Evolutionary conservation across 139 green algal species (phyloP), one percentile per base, ranked within the genome.

Genomic region (Cymbomonas tetramitiformis): DNA sequence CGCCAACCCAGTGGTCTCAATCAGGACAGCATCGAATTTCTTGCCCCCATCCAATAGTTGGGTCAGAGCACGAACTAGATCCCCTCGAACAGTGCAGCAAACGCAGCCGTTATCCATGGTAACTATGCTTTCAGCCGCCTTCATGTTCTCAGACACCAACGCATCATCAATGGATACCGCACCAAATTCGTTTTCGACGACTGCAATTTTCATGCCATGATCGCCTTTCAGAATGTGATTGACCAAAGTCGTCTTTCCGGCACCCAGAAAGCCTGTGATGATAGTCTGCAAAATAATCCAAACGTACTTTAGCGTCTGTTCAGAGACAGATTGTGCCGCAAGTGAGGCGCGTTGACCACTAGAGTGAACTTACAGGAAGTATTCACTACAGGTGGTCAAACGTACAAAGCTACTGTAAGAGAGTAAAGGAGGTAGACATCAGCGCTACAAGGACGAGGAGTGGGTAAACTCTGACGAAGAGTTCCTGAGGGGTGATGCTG

Each of bases 1-100:
- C 2, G 86, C 86, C 38, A 95, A 71, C 19, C 86, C 86, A 0
- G 83, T 93, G 5, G 84, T 93, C 65, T 95, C 86, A 30, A 95
- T 86, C 38, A 95, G 67, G 46, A 95, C 82, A 24, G 71, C 69
- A 51, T 95, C 84, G 60, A 94, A 82, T 53, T 67, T 69, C 64
- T 76, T 71, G 30, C 73, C 75, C 10, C 8, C 9, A 69, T 83
- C 81, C 1, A 84, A 61, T 41, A 94, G 76, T 66, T 85, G 84
- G 56, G 71, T 67, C 4, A 94, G 63, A 36, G 85, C 85, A 24
- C 77, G 64, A 32, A 94, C 84, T 18, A 94, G 73, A 56, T 94
- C 85, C 10, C 85, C 85, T 6, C 85, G 76, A 9, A 94, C 83
- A 69, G 69, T 78, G 65, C 70, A 78, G 70, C 79, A 87, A 25